Base-by-base conservation (phyloP, 768 basidiomycete species). In the Psilocybe azurescens region DNA sequence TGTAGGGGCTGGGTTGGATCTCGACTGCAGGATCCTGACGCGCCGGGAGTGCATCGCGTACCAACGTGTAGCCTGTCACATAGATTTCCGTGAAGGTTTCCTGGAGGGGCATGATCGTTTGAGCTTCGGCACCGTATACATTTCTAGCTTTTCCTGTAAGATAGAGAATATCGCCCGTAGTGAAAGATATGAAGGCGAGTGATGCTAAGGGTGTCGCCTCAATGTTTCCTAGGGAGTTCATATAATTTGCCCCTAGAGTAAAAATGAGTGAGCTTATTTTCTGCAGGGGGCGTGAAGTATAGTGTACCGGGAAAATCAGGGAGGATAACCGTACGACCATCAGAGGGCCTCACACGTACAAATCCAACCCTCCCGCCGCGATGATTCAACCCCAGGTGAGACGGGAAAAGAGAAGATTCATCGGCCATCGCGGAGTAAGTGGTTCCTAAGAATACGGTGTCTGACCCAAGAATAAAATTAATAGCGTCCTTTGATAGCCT, bases 171-270 rank as follows among this genome's bases (percentile, higher is more conserved):
- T 83, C 75, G 3, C 89, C 88, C 0, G 77, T 80, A 13, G 74
- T 72, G 65, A 85, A 89, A 18, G 79, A 80, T 6, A 85, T 69
- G 60, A 89, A 82, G 14, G 85, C 83, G 13, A 89, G 74, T 1
- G 82, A 82, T 5, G 88, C 88, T 1, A 84, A 68, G 3, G 84
- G 83, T 0, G 84, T 86, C 28, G 79, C 77, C 62, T 85, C 82
- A 30, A 88, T 82, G 61, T 89, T 88, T 1, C 88, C 87, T 11
- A 89, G 72, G 16, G 87, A 86, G 16, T 83, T 87, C 81, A 89
- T 80, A 73, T 2, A 86, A 79, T 66, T 89, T 89, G 1, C 87
- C 86, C 41, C 41, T 44, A 13, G 86, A 20, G 30, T 48, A 2
- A 13, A 51, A 48, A 24, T 51, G 57, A 61, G 50, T 56, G 2